phyloP scores from a whole-genome alignment of 176 grass and related monocot species.

The Triticum timopheevii region DNA sequence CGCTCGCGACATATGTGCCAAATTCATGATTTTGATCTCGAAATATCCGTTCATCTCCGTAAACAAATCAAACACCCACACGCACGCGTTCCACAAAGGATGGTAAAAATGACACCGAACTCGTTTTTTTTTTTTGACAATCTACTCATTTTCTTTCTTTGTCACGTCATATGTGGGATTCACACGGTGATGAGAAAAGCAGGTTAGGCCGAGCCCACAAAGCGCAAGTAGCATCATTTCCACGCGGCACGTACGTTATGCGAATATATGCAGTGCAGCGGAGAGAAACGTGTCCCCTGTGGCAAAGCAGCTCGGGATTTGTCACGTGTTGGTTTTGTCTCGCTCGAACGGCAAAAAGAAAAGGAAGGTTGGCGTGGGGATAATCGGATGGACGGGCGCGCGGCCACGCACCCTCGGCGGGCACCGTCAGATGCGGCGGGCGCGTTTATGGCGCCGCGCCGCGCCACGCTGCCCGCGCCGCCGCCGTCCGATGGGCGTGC shows the following conservation, averaged over 20 bases:
- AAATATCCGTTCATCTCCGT: too few relatives aligned
- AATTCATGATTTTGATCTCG: neutral
- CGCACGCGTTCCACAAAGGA: neutral
- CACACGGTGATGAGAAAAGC: neutral
- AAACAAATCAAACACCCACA: neutral
- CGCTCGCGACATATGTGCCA: neutral
- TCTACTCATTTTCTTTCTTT: too few relatives aligned
- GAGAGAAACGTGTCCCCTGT: neutral
- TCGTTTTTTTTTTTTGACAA: too few relatives aligned
- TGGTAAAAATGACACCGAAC: neutral
- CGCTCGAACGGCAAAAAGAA: neutral
- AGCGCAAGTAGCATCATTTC: neutral
- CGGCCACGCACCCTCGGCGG: conserved; percentile 11
- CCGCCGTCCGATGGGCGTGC: conserved; percentile 32
- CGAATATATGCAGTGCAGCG: neutral
- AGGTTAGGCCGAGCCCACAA: neutral
- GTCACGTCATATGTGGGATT: neutral
- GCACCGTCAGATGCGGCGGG: conserved; percentile 50
- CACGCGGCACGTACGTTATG: neutral
- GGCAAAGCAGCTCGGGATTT: neutral
- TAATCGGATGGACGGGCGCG: conserved; percentile 39
- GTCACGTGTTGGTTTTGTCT: neutral
- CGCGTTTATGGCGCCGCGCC: neutral
- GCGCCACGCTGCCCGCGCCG: conserved; percentile 37
- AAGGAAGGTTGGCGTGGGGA: neutral